Evolutionary conservation across 202 grass and related monocot genomes (phyloP).

Genomic region (Alloteropsis angusta): DNA sequence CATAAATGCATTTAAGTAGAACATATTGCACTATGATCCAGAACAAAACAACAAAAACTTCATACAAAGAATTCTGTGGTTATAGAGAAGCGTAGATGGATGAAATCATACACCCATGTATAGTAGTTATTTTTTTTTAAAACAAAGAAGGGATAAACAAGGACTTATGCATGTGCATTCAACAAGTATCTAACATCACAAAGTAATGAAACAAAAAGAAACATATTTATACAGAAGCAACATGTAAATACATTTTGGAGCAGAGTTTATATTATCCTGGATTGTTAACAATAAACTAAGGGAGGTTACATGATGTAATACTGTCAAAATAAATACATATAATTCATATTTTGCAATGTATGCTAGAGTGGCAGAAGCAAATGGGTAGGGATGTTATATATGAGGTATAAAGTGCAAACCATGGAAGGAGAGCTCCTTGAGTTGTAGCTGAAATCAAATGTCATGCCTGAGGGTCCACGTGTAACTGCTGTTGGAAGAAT

Average conservation of each 20-base stretch:
- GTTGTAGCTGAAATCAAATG: conserved; percentile 94
- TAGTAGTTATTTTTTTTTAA: neutral
- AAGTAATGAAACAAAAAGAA: neutral
- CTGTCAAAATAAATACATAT: neutral
- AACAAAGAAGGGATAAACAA: neutral
- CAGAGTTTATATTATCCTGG: neutral
- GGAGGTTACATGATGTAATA: neutral
- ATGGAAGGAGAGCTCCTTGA: conserved; percentile 64
- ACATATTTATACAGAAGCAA: neutral
- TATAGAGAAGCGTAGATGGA: neutral
- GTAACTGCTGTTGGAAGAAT: conserved; percentile 88
- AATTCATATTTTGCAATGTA: neutral
- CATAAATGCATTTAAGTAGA: neutral
- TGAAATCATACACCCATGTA: neutral
- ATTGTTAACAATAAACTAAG: neutral
- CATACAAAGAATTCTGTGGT: neutral
- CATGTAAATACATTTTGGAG: neutral
- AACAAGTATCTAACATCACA: neutral
- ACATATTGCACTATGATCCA: neutral
- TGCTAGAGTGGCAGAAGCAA: neutral
- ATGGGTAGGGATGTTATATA: neutral
- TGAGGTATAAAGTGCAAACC: conserved; percentile 32
- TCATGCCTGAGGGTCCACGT: conserved; percentile 75
- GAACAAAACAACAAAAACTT: neutral
- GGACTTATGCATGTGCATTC: neutral